These are phyloP conservation scores for Hansenula sp. DNA, from an alignment of 1,139 yeast genomes.

Conservation along the genomic window DNA sequence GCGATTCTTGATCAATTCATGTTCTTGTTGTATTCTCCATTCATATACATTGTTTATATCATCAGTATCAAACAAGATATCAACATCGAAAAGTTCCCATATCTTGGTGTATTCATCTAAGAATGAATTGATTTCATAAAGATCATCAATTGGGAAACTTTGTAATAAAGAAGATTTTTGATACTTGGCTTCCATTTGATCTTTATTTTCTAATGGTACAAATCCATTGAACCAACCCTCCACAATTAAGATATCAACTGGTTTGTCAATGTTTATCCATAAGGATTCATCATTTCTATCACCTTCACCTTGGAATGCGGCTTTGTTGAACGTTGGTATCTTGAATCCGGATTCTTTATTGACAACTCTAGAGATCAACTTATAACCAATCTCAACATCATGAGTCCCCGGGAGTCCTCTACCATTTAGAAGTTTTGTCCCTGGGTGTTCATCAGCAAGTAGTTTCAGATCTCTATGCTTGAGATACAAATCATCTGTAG, in stretches of 20 bases:
- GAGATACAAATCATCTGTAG: slow-evolving; percentile 85
- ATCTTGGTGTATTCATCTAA: slow-evolving; percentile 46
- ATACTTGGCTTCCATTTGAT: slow-evolving; percentile 17
- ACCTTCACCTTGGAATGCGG: slow-evolving; percentile 70
- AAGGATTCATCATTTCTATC: slow-evolving; percentile 47
- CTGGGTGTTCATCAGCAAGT: slow-evolving; percentile 35
- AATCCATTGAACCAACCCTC: slow-evolving; percentile 98
- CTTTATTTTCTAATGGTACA: slow-evolving; percentile 35
- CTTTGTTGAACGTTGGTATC: slow-evolving; percentile 78
- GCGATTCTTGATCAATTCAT: slow-evolving; percentile 41
- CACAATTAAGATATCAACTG: slow-evolving; percentile 62
- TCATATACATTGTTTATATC: slow-evolving; percentile 58
- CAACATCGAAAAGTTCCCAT: slow-evolving; percentile 57
- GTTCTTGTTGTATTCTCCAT: slow-evolving; percentile 90
- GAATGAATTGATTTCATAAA: slow-evolving; percentile 43
- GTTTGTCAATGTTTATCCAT: slow-evolving; percentile 36
- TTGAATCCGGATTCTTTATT: slow-evolving; percentile 25
- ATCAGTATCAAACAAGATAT: slow-evolving; percentile 60
- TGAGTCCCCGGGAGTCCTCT: slow-evolving; percentile 96
- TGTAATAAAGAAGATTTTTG: slow-evolving; percentile 7
- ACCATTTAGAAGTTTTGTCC: slow-evolving; percentile 61
- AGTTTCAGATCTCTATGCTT: slow-evolving; percentile 54
- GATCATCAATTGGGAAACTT: slow-evolving; percentile 24
- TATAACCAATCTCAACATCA: slow-evolving; percentile 43
- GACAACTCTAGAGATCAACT: slow-evolving; percentile 24